A percentile compares a stretch with the other conserved stretches of the same genome.
Conservation (phyloP, 305 asterid species). For the Rubia tinctorum region DNA sequence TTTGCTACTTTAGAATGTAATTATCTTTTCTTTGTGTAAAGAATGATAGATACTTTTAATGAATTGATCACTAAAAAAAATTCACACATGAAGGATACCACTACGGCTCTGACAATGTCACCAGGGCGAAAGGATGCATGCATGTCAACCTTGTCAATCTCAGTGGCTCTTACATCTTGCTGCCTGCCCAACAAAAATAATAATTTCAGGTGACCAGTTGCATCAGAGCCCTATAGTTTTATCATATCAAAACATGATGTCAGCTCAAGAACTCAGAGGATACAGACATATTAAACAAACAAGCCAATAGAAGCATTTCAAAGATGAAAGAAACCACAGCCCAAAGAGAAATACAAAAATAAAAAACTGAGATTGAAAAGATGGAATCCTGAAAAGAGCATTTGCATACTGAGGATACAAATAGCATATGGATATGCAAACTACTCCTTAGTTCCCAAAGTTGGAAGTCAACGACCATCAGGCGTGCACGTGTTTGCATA, state of each 20-base stretch:
- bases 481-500: neutral
- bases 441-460: neutral
- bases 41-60: conserved; percentile 1
- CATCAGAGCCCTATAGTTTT: conserved; percentile 2
- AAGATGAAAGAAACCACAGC: neutral
- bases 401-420: neutral
- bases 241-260: neutral
- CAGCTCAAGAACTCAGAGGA: neutral
- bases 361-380: neutral
- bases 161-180: conserved; percentile 96
- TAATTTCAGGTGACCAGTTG: conserved; percentile 6
- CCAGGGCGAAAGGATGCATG: conserved; percentile 83
- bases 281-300: neutral
- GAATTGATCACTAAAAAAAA: neutral
- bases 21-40: conserved; percentile 4
- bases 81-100: conserved; percentile 58
- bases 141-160: conserved; percentile 97
- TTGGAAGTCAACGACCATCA: too few relatives aligned
- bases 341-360: neutral
- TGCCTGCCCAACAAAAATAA: conserved; percentile 50
- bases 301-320: neutral
- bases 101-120: conserved; percentile 81
- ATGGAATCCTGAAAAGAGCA: neutral
- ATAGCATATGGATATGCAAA: neutral
- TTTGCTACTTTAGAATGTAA: neutral